Evolutionary conservation across 345 rosid species (phyloP), one percentile per base, ranked within the genome.

Genomic region (Brassica carinata): DNA sequence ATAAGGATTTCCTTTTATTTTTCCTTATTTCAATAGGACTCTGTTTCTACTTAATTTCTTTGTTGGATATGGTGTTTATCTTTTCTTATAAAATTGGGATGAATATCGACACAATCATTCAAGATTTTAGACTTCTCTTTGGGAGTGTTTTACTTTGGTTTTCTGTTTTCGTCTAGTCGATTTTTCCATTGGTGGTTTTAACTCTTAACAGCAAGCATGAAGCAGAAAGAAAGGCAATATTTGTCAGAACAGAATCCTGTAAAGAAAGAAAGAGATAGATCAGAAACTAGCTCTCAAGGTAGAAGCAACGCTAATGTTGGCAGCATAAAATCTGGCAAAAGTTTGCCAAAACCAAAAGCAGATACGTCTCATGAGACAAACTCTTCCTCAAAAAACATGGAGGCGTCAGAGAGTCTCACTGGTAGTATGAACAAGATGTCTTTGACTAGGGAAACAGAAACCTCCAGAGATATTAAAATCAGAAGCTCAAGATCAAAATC

Each of bases 361-460:
- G 72, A 80, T 68, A n/a, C n/a, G n/a, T n/a, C n/a, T n/a, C n/a
- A n/a, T n/a, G n/a, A n/a, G n/a, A n/a, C n/a, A n/a, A n/a, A n/a
- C n/a, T n/a, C n/a, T n/a, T n/a, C n/a, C n/a, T n/a, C n/a, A n/a
- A n/a, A n/a, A n/a, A n/a, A n/a, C n/a, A 65, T 62, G 55, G 33
- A 30, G 2, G 33, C 33, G 33, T 30, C 33, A 30, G 67, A 33
- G 72, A 82, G 69, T 77, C 86, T 83, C 82, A 15, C 81, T 34
- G 43, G 79, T 76, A 82, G 83, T 73, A 57, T 84, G 77, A 80
- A 80, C 45, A 80, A 71, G 43, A 64, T 81, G 63, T 81, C 88
- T 19, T 76, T 88, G 79, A 79, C 85, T 57, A 81, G 63, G 69
- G 85, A 86, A 81, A 74, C 90, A 29, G 79, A 80, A 72, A 77